Evolutionary conservation across 1,139 yeast species (phyloP).

Genomic region (Scheffersomyces illinoinensis): DNA sequence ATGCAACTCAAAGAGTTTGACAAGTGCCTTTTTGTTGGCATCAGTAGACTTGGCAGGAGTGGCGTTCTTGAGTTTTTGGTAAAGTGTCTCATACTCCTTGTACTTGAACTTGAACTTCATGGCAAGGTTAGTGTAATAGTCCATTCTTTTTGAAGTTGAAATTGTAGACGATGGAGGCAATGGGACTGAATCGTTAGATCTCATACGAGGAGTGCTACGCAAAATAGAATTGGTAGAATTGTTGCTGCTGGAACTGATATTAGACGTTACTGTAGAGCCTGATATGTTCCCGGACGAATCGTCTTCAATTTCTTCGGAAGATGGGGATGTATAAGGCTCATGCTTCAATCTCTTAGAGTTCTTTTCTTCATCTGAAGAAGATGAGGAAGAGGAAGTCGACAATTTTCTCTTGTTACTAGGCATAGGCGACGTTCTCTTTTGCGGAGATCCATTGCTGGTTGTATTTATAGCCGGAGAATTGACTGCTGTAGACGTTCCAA

Average conservation of each 20-base stretch:
- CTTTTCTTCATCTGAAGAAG: slow-evolving; percentile 19
- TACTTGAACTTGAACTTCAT: slow-evolving; percentile 38
- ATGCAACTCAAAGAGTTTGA: slow-evolving; percentile 25
- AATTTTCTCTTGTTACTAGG: slow-evolving; percentile 11
- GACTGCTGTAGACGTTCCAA: slow-evolving; percentile 5
- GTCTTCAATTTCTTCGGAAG: slow-evolving; percentile 15
- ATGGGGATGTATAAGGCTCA: slow-evolving; percentile 17
- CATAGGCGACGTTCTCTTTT: slow-evolving; percentile 1
- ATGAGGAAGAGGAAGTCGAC: slow-evolving; percentile 18
- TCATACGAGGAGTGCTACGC: background rate
- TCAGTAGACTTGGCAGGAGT: slow-evolving; percentile 6
- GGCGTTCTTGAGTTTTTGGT: slow-evolving; percentile 16
- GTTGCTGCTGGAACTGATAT: background rate
- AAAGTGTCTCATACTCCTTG: slow-evolving; percentile 39
- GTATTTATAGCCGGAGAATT: slow-evolving; percentile 9
- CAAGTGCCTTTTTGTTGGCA: slow-evolving; percentile 19
- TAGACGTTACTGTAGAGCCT: background rate
- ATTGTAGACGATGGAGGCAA: slow-evolving; percentile 1
- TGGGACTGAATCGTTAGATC: background rate
- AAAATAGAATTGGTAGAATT: background rate
- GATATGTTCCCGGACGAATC: background rate
- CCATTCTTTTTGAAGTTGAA: slow-evolving; percentile 19
- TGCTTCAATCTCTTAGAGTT: slow-evolving; percentile 12
- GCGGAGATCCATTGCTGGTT: slow-evolving; percentile 3
- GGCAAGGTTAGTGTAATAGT: slow-evolving; percentile 31